Evolutionary conservation across 73 alveolate genomes (phyloP).

Genomic region (Symbiodinium pilosum): DNA sequence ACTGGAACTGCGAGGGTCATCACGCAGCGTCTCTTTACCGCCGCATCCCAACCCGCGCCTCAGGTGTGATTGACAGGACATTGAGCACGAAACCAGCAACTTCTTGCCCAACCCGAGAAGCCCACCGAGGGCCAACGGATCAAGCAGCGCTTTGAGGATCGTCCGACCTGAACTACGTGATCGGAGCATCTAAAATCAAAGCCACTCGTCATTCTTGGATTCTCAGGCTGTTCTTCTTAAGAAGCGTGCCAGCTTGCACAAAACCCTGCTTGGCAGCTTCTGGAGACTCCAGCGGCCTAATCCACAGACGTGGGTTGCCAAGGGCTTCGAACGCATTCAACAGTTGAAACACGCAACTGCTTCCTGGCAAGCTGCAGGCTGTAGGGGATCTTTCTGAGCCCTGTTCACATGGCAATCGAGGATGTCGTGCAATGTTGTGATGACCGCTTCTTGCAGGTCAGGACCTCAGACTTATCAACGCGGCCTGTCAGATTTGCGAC

Average conservation of each 20-base stretch:
- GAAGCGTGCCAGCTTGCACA: not conserved
- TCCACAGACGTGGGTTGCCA: too few species aligned
- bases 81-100: too few species aligned
- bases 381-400: too few species aligned
- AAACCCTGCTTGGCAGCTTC: not conserved
- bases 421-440: conserved; percentile 74
- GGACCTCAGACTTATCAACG: conserved; percentile 11
- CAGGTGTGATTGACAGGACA: too few species aligned
- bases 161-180: not conserved
- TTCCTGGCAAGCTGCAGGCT: too few species aligned
- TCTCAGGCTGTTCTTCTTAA: not conserved
- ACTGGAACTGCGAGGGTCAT: not conserved
- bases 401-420: conserved; percentile 69
- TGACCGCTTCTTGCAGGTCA: conserved; percentile 39
- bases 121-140: conserved; percentile 63
- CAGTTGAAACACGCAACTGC: too few species aligned
- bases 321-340: too few species aligned
- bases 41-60: conserved; percentile 92
- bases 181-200: not conserved
- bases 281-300: not conserved
- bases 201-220: not conserved
- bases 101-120: not conserved
- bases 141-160: conserved; percentile 41
- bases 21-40: conserved; percentile 85
- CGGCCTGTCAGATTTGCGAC: not conserved